Evolutionary conservation across 1,284 basidiomycete species (phyloP).

Genomic region (Heliocybe sulcata): DNA sequence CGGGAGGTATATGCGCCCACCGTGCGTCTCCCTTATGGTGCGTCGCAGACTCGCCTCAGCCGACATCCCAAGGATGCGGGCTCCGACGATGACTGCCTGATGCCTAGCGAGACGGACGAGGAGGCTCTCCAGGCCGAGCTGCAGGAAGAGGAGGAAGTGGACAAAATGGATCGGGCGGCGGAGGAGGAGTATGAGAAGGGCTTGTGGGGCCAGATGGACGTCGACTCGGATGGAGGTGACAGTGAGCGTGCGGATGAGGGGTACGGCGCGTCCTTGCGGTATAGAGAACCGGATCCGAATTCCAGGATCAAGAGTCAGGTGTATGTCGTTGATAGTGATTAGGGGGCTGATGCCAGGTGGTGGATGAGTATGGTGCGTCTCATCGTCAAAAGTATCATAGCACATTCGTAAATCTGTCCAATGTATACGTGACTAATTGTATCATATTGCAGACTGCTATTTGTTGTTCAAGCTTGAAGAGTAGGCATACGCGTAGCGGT

Average conservation of each 20-base stretch:
- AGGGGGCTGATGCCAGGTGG: too few species aligned
- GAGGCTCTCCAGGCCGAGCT: slow-evolving; percentile 30
- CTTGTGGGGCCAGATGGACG: slow-evolving; percentile 12
- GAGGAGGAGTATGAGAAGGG: slow-evolving; percentile 10
- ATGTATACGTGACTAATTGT: too few species aligned
- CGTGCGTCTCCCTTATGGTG: slow-evolving; percentile 10
- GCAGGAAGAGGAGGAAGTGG: slow-evolving; percentile 31
- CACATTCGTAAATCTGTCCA: too few species aligned
- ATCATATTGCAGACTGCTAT: too few species aligned
- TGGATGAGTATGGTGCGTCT: too few species aligned
- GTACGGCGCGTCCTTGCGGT: neutral
- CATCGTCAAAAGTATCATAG: too few species aligned
- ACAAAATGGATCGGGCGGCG: slow-evolving; percentile 24
- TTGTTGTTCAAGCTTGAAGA: too few species aligned
- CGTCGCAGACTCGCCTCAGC: slow-evolving; percentile 2
- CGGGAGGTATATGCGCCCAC: slow-evolving; percentile 12
- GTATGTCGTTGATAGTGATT: neutral
- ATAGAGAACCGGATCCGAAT: neutral
- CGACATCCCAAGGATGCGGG: neutral
- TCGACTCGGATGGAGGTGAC: neutral
- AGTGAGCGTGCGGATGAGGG: too few species aligned
- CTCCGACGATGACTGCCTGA: slow-evolving; percentile 13
- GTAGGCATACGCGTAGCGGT: too few species aligned
- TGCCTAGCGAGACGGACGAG: slow-evolving; percentile 32
- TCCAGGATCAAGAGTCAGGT: neutral